Base-by-base conservation (phyloP, 73 alveolate genomes). In the Paramecium tetraurelia region DNA sequence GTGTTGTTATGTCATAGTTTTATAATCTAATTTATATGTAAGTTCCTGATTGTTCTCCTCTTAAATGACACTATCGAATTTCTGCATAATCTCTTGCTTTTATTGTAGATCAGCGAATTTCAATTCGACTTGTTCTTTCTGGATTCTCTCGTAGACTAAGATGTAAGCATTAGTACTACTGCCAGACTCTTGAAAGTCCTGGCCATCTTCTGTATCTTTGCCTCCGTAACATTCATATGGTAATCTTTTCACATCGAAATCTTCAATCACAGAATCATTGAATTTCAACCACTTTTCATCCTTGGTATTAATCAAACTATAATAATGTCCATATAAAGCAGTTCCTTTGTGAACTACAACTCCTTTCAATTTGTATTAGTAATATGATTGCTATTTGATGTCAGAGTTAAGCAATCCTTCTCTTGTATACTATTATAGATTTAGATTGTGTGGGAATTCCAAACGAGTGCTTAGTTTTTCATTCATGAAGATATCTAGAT, bases 281-380 rank as follows among this genome's bases (percentile, higher is more conserved):
- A 97, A 98, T 77, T 94, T 97, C 40, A 93, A 59, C 99, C 99
- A 98, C 33, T 89, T 59, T 12, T 96, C 97, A 31, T 92, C 92
- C 85, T 92, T 86, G 12, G 33, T 33, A 58, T 77, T 86, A 10
- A 92, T 77, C 27, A 70, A 80, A 53, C 92, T 44, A 83, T 83
- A 97, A 92, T 98, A 98, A 92, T 98, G 99, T 2, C 99, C 99
- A 59, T 95, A 96, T 86, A 96, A 97, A 6, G 99, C 99, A 24
- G 99, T 96, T 7, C 99, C 99, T 12, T 94, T 90, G 87, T 98
- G 99, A 59, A 98, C 98, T 69, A 95, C 97, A 29, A 98, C 98
- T 31, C 99, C 99, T 53, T 92, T 96, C 31, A 98, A 95, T 71
- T 96, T 95, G 86, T 98, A 98, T 89, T 48, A 44, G 38, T 93